Percentiles rank a stretch among this genome's conserved stretches.
Evolutionary conservation across 176 grass and related monocot species (phyloP).

Genomic region (Secale cereale): DNA sequence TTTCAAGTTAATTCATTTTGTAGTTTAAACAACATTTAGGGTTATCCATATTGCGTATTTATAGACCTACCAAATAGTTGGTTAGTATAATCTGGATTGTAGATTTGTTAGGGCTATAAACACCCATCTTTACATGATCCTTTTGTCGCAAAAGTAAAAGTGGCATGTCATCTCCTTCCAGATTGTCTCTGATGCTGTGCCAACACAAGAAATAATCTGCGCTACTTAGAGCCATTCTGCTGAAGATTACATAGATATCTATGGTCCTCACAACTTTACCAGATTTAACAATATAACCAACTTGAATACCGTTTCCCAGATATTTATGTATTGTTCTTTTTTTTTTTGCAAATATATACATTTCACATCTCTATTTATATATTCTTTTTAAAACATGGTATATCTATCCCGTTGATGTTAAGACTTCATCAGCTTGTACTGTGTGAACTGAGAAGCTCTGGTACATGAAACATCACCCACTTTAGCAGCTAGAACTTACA

Average conservation of each 20-base stretch:
- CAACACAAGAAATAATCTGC: not conserved
- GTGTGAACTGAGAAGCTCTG: not conserved
- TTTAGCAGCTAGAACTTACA: not conserved
- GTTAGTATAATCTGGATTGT: not conserved
- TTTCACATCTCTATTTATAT: not conserved
- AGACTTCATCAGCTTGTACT: not conserved
- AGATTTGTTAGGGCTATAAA: not conserved
- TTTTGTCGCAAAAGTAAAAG: not conserved
- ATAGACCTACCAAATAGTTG: not conserved
- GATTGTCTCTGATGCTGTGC: not conserved
- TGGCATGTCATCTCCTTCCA: not conserved
- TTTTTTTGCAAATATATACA: too few relatives aligned
- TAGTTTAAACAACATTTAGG: not conserved
- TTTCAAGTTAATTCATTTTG: not conserved
- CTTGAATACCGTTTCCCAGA: not conserved
- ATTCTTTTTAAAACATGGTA: not conserved
- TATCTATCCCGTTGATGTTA: not conserved
- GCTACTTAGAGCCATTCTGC: not conserved
- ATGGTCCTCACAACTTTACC: not conserved
- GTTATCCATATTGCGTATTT: not conserved
- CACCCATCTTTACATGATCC: not conserved
- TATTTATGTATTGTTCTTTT: not conserved
- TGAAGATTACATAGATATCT: not conserved
- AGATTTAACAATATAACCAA: not conserved
- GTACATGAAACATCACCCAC: not conserved